These are phyloP conservation scores for Yarrowia sp. DNA, from an alignment of 805 yeast species.

Conservation along the genomic window DNA sequence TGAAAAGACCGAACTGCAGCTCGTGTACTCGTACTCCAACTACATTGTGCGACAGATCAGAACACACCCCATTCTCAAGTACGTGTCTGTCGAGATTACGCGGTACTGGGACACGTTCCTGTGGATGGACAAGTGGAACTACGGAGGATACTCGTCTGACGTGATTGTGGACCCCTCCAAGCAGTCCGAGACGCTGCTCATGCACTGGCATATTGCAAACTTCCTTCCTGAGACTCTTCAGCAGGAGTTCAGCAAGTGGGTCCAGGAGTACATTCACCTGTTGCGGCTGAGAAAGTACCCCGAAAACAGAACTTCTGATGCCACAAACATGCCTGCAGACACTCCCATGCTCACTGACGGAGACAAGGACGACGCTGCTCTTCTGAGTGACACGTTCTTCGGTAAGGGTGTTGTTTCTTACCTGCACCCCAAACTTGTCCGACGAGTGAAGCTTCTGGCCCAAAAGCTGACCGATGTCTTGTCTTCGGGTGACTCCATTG, in stretches of 20 bases:
- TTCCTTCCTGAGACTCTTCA: constrained; percentile 78
- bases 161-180: constrained; percentile 42
- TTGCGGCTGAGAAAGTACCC: constrained; percentile 69
- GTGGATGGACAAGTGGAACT: constrained; percentile 94
- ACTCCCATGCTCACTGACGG: constrained; percentile 15
- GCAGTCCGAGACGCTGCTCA: constrained; percentile 53
- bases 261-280: constrained; percentile 59
- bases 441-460: constrained; percentile 68
- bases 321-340: background rate
- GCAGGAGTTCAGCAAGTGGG: constrained; percentile 88
- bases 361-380: constrained; percentile 11
- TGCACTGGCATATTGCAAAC: constrained; percentile 79
- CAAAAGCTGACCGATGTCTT: constrained; percentile 76
- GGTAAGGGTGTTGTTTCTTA: constrained; percentile 51
- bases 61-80: constrained; percentile 80
- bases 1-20: constrained; percentile 76
- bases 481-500: constrained; percentile 65
- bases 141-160: constrained; percentile 65
- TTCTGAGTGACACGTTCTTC: constrained; percentile 49
- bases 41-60: constrained; percentile 79
- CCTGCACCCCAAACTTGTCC: constrained; percentile 68
- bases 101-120: constrained; percentile 91
- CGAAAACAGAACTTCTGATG: constrained; percentile 40
- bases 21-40: constrained; percentile 89
- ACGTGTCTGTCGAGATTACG: constrained; percentile 72